Base-by-base conservation (phyloP, 2,329 filamentous ascomycete genomes). In the Fusarium poae region DNA sequence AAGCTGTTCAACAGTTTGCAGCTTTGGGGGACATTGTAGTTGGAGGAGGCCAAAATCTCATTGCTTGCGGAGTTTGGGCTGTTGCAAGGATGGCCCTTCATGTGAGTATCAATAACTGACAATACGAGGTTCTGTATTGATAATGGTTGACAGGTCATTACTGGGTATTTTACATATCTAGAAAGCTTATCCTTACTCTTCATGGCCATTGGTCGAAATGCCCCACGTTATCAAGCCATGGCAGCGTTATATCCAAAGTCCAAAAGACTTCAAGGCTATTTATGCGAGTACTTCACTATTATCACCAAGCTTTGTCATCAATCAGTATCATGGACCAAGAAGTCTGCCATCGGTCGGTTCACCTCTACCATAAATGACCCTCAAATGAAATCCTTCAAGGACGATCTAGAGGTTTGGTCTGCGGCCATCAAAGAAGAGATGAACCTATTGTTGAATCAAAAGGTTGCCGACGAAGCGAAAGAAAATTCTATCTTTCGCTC, bases 51-150 rank as follows among this genome's bases (percentile, higher is more conserved):
- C 82, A 84, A 66, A 84, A 83, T 40, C 43, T 84, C 0, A 72
- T 83, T 10, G 81, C 82, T 0, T 81, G 79, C 57, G 77, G 81
- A 15, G 80, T 84, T 0, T 84, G 82, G 83, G 76, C 80, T 1
- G 55, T 82, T 3, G 80, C 84, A 11, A 77, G 81, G 43, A 77
- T 80, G 63, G 77, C 52, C 0, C 20, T 59, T 34, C 57, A 57
- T 9, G 51, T 57, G 5, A 9, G 42, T 5, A 3, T 12, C 2
- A 0, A 5, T 2, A 0, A 5, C 4, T 5, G 0, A 27, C 16
- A 6, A 25, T 4, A 15, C 30, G 10, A 16, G 3, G 1, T 6
- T 25, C 29, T 4, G 20, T 1, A 21, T n/a, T 46, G 1, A 46
- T 10, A 0, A 3, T 0, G 4, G 3, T 11, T 10, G 1, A 21